Conservation (phyloP, 2,329 filamentous ascomycete species). For the Thelonectria discophora region DNA sequence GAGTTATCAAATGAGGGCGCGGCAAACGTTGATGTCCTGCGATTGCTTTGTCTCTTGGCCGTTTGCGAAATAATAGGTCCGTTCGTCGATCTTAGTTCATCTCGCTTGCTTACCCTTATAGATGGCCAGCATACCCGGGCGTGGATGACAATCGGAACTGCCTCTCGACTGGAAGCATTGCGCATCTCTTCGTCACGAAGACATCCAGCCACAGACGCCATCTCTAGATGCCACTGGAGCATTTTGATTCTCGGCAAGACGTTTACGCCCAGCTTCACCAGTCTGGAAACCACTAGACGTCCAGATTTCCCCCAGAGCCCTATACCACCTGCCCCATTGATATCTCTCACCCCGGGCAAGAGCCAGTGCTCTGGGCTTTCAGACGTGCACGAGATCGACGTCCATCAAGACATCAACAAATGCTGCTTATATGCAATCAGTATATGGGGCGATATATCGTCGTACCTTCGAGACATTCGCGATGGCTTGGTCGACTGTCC, state of each 20-base stretch:
- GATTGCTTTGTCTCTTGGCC: constrained; percentile 33
- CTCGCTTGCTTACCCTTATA: accelerated
- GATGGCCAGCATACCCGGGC: constrained; percentile 31
- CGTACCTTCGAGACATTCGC: constrained; percentile 34
- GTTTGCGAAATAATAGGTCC: constrained; percentile 35
- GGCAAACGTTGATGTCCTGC: constrained; percentile 27
- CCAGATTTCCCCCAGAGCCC: constrained; percentile 31
- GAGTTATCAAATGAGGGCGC: constrained; percentile 31
- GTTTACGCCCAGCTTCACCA: constrained; percentile 25
- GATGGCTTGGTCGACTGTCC: constrained; percentile 32
- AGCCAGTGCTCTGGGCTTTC: constrained; percentile 36
- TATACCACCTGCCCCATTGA: constrained; percentile 9
- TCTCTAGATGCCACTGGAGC: constrained; percentile 34
- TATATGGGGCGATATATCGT: constrained; percentile 32
- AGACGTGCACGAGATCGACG: constrained; percentile 30
- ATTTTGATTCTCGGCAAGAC: constrained; percentile 31
- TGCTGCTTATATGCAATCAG: constrained; percentile 18
- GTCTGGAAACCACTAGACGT: neutral
- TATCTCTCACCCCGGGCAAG: constrained; percentile 26
- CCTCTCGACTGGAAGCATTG: constrained; percentile 31
- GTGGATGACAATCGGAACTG: constrained; percentile 40
- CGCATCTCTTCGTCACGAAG: constrained; percentile 9
- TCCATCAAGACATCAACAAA: constrained; percentile 19
- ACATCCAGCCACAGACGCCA: constrained; percentile 5
- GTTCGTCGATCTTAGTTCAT: accelerated